Evolutionary conservation across 2,329 filamentous ascomycete species (phyloP), one percentile per base, ranked within the genome.

Genomic region (Sclerotinia nivalis): DNA sequence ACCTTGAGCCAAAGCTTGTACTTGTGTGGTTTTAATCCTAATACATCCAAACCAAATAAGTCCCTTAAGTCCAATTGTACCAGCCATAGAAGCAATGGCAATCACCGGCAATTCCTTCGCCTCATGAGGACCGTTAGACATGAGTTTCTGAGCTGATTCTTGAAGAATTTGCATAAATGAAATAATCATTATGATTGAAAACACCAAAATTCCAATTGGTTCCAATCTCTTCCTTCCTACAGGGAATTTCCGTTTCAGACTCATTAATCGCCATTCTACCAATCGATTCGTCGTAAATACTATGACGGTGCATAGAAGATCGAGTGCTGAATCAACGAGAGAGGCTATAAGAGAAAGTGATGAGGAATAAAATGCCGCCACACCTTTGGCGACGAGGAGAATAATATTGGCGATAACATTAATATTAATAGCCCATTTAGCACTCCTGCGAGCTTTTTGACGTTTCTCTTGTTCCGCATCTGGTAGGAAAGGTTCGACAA

Each of bases 121-220:
- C 50, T 79, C 75, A 70, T 83, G 82, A 6, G 82, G 75, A 2
- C 73, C 72, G 49, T 76, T 74, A 0, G 85, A 84, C 47, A 86
- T 79, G 13, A 89, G 76, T 74, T 87, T 88, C 72, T 82, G 72
- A 0, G 87, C 82, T 0, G 85, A 87, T 75, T 88, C 87, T 76
- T 88, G 82, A 25, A 88, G 76, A 67, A 89, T 86, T 73, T 88
- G 85, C 1, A 86, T 71, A 72, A 89, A 88, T 2, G 85, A 87
- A n/a, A 88, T 83, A 56, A 88, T 82, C 86, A 88, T 88, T 71
- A 86, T 85, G 74, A 88, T 85, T 50, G 82, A 84, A 78, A 88
- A 88, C 65, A 88, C 86, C 25, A 88, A 80, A 62, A 88, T 88
- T 0, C 86, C 86, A 6, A 88, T 78, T 0, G 86, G 86, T 73